Conservation (phyloP, 495 filamentous ascomycete species). For the Neurospora sp. region DNA sequence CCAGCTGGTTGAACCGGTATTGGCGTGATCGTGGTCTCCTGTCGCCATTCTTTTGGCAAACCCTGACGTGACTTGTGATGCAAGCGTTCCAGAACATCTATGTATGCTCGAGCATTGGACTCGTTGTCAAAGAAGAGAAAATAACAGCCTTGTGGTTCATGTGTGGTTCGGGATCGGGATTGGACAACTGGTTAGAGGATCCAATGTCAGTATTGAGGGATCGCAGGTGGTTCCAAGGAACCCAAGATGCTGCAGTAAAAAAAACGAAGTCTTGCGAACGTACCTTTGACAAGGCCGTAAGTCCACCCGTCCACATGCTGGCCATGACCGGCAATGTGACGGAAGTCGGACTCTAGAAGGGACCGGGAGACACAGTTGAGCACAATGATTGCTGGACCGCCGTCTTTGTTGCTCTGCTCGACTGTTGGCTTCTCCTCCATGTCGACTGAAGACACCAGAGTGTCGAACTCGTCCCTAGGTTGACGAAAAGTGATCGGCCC, state of each 20-base stretch:
- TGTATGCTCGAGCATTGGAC: constrained; percentile 46
- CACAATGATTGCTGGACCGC: constrained; percentile 20
- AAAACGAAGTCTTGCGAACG: neutral
- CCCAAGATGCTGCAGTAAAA: neutral
- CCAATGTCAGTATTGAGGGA: neutral
- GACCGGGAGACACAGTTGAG: constrained; percentile 41
- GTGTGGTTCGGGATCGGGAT: constrained; percentile 41
- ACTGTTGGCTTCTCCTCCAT: neutral
- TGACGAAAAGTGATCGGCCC: neutral
- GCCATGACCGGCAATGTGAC: constrained; percentile 47
- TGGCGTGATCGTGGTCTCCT: neutral
- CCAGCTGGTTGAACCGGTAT: neutral
- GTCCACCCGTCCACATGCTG: constrained; percentile 55
- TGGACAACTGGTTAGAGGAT: constrained; percentile 30
- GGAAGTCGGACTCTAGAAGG: constrained; percentile 54
- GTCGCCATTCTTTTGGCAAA: constrained; percentile 13
- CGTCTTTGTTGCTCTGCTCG: neutral
- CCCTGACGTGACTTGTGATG: constrained; percentile 32
- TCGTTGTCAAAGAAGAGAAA: constrained; percentile 51
- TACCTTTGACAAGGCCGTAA: constrained; percentile 37
- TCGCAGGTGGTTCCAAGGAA: neutral
- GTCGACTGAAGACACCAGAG: neutral
- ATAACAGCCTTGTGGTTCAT: constrained; percentile 45
- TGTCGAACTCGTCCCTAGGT: neutral
- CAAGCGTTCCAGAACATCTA: constrained; percentile 33